phyloP scores from a whole-genome alignment of 257 asterid genomes.

The Misopates orontium region DNA sequence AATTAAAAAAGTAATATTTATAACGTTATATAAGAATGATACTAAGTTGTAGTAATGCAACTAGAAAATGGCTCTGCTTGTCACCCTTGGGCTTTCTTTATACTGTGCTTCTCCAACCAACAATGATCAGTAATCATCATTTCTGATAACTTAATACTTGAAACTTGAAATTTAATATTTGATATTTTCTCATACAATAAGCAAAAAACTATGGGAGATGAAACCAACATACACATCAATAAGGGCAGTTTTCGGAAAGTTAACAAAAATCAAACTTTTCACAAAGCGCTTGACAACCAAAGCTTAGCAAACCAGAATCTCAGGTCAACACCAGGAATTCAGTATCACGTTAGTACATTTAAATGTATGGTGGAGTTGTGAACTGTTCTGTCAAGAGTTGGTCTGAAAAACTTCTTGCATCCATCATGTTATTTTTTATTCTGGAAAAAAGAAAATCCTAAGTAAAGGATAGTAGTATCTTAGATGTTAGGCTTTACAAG shows the following conservation, averaged over 20 bases:
- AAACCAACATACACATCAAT: constrained; percentile 13
- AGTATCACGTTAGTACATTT: not conserved
- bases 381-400: not conserved
- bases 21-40: not conserved
- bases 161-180: not conserved
- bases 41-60: constrained; percentile 10
- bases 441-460: constrained; percentile 19
- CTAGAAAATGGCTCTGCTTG: not conserved
- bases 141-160: not conserved
- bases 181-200: not conserved
- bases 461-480: too few relatives aligned
- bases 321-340: not conserved
- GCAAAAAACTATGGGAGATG: not conserved
- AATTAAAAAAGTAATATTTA: not conserved
- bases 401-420: not conserved
- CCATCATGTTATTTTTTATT: not conserved
- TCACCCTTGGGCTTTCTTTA: not conserved
- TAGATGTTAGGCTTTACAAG: not conserved
- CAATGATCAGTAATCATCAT: not conserved
- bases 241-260: not conserved
- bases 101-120: constrained; percentile 13
- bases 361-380: not conserved
- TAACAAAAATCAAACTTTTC: not conserved
- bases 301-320: constrained; percentile 1
- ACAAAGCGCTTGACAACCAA: constrained; percentile 1